These are phyloP conservation scores for Cryptococcus sp. DNA, from an alignment of 1,284 basidiomycete genomes.

Conservation along the genomic window DNA sequence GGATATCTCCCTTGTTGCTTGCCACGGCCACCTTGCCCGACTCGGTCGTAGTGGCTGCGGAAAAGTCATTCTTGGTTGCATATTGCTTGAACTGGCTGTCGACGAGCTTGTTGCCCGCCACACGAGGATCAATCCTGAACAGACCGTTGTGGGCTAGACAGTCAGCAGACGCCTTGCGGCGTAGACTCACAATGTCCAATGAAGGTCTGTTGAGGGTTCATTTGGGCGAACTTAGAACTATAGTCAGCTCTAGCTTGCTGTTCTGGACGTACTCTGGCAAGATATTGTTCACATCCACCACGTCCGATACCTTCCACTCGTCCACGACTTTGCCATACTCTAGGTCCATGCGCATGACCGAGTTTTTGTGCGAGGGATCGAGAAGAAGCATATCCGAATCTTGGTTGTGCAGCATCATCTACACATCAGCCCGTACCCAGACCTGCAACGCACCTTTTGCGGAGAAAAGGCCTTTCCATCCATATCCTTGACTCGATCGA, in stretches of 20 bases:
- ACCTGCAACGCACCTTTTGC: constrained; percentile 71
- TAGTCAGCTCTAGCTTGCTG: background rate
- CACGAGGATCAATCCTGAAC: constrained; percentile 95
- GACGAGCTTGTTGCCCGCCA: constrained; percentile 84
- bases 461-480: constrained; percentile 83
- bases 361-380: constrained; percentile 76
- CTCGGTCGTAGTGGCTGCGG: constrained; percentile 82
- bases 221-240: constrained; percentile 85
- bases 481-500: constrained; percentile 73
- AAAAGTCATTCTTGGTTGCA: constrained; percentile 90
- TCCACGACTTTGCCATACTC: constrained; percentile 96
- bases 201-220: constrained; percentile 85
- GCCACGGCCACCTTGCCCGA: constrained; percentile 85
- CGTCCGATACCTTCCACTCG: constrained; percentile 94
- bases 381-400: constrained; percentile 93
- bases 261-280: constrained; percentile 59
- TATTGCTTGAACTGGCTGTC: constrained; percentile 97
- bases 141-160: constrained; percentile 87
- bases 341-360: constrained; percentile 87
- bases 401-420: constrained; percentile 98
- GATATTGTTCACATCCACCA: constrained; percentile 79
- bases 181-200: constrained; percentile 62
- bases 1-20: constrained; percentile 93
- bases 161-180: too few relatives aligned
- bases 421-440: too few relatives aligned